phyloP scores from a whole-genome alignment of 2,329 filamentous ascomycete species.

The Anthostomella pinea region DNA sequence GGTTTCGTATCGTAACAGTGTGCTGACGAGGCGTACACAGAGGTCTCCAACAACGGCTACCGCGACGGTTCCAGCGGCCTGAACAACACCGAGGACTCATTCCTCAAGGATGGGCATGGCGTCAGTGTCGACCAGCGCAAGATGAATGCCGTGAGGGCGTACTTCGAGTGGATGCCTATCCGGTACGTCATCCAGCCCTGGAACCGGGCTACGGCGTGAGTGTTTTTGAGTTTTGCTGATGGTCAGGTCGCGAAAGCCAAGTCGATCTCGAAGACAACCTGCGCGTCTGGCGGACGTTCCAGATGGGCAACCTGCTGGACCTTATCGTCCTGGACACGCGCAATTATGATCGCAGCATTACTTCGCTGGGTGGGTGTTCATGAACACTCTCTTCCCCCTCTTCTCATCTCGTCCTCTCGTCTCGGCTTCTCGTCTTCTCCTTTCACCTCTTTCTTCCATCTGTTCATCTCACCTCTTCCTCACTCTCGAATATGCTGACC shows the following conservation, averaged over 20 bases:
- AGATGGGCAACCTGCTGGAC: conserved; percentile 63
- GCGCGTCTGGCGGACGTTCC: conserved; percentile 65
- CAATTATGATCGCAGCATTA: conserved; percentile 66
- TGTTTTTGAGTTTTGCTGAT: no score
- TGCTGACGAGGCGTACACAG: conserved; percentile 24
- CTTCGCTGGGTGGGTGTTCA: conserved; percentile 35
- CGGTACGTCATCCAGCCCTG: conserved; percentile 30
- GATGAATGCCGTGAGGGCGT: conserved; percentile 69
- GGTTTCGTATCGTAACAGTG: background rate
- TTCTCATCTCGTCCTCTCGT: background rate
- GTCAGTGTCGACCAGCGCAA: conserved; percentile 71
- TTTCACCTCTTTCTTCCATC: no score
- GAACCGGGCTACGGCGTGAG: no score
- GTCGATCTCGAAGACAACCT: conserved; percentile 68
- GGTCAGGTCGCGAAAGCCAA: conserved; percentile 45
- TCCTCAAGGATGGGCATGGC: conserved; percentile 50
- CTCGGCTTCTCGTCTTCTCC: background rate
- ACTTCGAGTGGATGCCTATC: conserved; percentile 66
- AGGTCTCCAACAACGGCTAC: conserved; percentile 65
- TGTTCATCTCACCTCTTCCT: no score
- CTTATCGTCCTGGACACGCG: conserved; percentile 68
- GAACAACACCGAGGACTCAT: conserved; percentile 66
- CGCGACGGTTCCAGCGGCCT: conserved; percentile 57
- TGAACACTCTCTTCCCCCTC: background rate
- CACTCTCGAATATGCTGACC: no score